Evolutionary conservation across 176 grass and related monocot species (phyloP).

Genomic region (Avena sativa): DNA sequence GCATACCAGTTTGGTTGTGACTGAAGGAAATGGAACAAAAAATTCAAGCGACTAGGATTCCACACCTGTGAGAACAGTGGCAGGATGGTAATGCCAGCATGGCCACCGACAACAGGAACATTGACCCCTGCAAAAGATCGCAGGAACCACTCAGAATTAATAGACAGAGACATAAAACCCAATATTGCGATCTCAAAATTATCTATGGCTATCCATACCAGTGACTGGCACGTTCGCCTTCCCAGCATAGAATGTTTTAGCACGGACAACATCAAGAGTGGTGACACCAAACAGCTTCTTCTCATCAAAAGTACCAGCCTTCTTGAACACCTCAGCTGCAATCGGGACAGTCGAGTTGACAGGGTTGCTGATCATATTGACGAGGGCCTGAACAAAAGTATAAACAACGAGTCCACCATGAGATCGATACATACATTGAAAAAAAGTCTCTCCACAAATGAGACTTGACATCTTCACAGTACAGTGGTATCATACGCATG

Average conservation of each 20-base stretch:
- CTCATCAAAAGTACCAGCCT: slow-evolving; percentile 83
- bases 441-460: background rate
- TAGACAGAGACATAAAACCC: background rate
- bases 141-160: slow-evolving; percentile 10
- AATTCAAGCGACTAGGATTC: background rate
- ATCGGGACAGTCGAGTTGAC: slow-evolving; percentile 91
- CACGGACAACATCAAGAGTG: slow-evolving; percentile 87
- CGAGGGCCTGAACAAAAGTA: slow-evolving; percentile 59
- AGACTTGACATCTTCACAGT: background rate
- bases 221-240: slow-evolving; percentile 79
- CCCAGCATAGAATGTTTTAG: slow-evolving; percentile 90
- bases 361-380: slow-evolving; percentile 98
- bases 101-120: slow-evolving; percentile 75
- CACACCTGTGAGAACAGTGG: slow-evolving; percentile 87
- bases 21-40: background rate
- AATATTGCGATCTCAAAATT: background rate
- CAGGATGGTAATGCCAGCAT: slow-evolving; percentile 89
- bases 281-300: slow-evolving; percentile 94
- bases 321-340: slow-evolving; percentile 93
- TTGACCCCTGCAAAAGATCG: slow-evolving; percentile 60
- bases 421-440: background rate
- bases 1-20: background rate
- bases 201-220: slow-evolving; percentile 27
- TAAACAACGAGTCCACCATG: slow-evolving; percentile 1
- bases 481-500: background rate